phyloP scores from a whole-genome alignment of 2,329 filamentous ascomycete genomes.

The Aotearoamyces nothofagi region DNA sequence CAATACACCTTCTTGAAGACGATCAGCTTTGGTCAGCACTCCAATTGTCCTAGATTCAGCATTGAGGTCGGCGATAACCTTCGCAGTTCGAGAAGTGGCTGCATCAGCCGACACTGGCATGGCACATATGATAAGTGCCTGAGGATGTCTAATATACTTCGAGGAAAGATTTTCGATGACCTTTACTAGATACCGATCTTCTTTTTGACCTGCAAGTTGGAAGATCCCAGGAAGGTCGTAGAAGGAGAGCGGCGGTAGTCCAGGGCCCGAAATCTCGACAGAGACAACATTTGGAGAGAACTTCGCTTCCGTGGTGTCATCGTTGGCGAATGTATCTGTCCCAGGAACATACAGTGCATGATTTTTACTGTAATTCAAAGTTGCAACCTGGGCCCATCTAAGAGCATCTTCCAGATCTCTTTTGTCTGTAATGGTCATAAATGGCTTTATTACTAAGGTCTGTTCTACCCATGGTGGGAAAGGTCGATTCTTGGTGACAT shows the following conservation, averaged over 20 bases:
- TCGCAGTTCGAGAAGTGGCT: slow-evolving; percentile 57
- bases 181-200: slow-evolving; percentile 52
- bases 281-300: slow-evolving; percentile 75
- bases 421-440: slow-evolving; percentile 47
- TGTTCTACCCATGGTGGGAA: slow-evolving; percentile 51
- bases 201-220: slow-evolving; percentile 45
- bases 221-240: slow-evolving; percentile 80
- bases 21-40: slow-evolving; percentile 76
- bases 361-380: slow-evolving; percentile 48
- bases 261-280: slow-evolving; percentile 58
- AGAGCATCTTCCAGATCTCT: slow-evolving; percentile 51
- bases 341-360: slow-evolving; percentile 26
- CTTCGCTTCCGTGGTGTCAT: slow-evolving; percentile 33
- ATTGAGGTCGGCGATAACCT: slow-evolving; percentile 40
- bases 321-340: slow-evolving; percentile 21
- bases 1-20: slow-evolving; percentile 35
- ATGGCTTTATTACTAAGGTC: slow-evolving; percentile 29
- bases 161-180: slow-evolving; percentile 58
- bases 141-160: slow-evolving; percentile 52
- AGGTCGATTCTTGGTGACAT: slow-evolving; percentile 18
- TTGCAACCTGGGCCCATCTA: slow-evolving; percentile 61
- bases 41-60: slow-evolving; percentile 50
- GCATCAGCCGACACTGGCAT: slow-evolving; percentile 67
- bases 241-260: slow-evolving; percentile 61
- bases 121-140: slow-evolving; percentile 64